Evolutionary conservation across 306 rosid species (phyloP).

Genomic region (Citrullus amarus): DNA sequence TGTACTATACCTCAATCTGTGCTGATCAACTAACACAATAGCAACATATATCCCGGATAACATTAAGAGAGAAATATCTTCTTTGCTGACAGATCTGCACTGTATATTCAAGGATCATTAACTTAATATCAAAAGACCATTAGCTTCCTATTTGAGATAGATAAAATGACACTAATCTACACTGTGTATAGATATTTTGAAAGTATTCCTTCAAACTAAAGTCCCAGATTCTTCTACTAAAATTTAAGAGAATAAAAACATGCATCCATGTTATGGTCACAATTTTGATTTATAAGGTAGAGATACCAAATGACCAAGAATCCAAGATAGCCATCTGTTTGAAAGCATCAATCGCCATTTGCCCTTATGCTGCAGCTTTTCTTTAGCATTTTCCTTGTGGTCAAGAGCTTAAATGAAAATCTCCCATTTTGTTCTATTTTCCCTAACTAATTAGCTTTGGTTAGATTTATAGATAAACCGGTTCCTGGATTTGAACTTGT

Average conservation of each 20-base stretch:
- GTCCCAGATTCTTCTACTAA: not conserved
- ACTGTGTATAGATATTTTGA: not conserved
- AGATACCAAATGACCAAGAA: not conserved
- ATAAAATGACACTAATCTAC: not conserved
- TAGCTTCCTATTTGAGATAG: not conserved
- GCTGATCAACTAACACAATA: constrained; percentile 83
- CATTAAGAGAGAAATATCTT: constrained; percentile 58
- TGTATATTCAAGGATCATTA: constrained; percentile 38
- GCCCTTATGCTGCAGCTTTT: not conserved
- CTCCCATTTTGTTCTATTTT: not conserved
- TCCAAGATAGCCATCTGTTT: not conserved
- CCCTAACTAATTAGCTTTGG: not conserved
- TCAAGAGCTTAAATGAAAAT: not conserved
- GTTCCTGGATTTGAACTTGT: not conserved
- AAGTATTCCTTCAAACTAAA: not conserved
- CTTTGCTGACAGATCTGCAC: constrained; percentile 69
- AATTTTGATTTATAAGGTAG: not conserved
- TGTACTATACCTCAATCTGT: constrained; percentile 51
- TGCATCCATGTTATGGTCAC: not conserved
- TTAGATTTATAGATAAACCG: not conserved
- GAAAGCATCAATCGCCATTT: not conserved
- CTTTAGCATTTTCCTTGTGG: not conserved
- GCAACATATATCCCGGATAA: constrained; percentile 72
- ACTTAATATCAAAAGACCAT: constrained; percentile 12
- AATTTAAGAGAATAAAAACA: not conserved